A percentile compares a stretch with the other conserved stretches of the same genome.
Evolutionary conservation across 495 filamentous ascomycete genomes (phyloP).

Genomic region (Cercophora newfieldiana): DNA sequence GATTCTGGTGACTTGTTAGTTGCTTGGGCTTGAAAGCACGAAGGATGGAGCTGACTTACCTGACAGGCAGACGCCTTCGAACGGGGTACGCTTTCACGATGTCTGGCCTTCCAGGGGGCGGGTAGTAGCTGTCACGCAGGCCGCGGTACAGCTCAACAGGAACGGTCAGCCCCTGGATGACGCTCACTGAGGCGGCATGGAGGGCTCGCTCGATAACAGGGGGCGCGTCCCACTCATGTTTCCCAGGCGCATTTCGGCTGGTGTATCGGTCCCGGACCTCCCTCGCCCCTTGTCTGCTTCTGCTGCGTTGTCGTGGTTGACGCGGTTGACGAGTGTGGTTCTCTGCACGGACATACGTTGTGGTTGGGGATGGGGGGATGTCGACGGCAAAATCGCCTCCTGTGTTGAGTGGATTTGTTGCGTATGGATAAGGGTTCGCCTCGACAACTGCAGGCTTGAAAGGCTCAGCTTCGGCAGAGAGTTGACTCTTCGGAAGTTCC

Average conservation of each 20-base stretch:
- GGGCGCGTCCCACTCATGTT: conserved; percentile 29
- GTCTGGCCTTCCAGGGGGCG: conserved; percentile 27
- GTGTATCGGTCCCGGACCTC: not conserved
- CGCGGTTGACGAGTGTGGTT: not conserved
- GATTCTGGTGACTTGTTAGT: conserved; percentile 25
- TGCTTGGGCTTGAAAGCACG: not conserved
- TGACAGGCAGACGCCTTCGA: conserved; percentile 36
- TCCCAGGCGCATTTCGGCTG: conserved; percentile 2
- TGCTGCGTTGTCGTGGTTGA: conserved; percentile 7
- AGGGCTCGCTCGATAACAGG: conserved; percentile 29
- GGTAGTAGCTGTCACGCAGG: conserved; percentile 29
- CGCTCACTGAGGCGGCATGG: conserved; percentile 30
- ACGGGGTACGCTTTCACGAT: conserved; percentile 38
- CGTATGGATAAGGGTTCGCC: conserved; percentile 6
- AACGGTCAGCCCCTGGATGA: conserved; percentile 23
- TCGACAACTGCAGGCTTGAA: conserved; percentile 6
- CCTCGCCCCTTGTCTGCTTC: conserved; percentile 7
- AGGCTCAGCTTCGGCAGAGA: conserved; percentile 18
- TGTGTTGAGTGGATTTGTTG: not conserved
- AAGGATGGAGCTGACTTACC: conserved; percentile 24
- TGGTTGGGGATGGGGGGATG: conserved; percentile 22
- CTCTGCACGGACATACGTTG: conserved; percentile 17
- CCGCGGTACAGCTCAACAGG: conserved; percentile 28
- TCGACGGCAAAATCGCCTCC: conserved; percentile 21
- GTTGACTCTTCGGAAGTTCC: conserved; percentile 17